phyloP scores from a whole-genome alignment of 371 early-diverging fungal genomes.

The Amoeboaphelidium protococcarum region DNA sequence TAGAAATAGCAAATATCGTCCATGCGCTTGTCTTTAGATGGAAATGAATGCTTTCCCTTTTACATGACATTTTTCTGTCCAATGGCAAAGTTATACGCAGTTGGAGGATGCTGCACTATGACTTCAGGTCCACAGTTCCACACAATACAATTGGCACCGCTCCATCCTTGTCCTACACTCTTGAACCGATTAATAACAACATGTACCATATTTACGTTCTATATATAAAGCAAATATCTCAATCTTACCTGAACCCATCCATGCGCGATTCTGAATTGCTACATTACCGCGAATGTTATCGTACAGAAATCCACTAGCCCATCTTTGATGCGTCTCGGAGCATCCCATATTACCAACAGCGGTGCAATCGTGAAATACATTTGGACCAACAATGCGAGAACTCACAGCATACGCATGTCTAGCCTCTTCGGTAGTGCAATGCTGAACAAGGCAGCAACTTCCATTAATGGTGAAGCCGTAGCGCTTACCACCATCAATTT shows the following conservation, averaged over 20 bases:
- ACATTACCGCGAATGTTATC: not conserved
- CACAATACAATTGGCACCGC: not conserved
- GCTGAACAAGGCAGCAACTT: not conserved
- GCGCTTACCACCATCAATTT: not conserved
- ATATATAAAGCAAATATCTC: too few species aligned
- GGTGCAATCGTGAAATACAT: not conserved
- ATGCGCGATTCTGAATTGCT: not conserved
- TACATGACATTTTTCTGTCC: not conserved
- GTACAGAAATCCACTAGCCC: not conserved
- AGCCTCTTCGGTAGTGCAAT: not conserved
- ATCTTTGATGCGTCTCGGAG: not conserved
- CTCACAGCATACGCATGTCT: not conserved
- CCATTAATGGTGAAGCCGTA: not conserved
- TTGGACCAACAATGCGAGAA: not conserved
- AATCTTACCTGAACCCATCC: not conserved
- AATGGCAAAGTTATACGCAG: not conserved
- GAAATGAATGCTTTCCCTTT: not conserved
- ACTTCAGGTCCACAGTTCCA: not conserved
- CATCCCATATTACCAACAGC: not conserved
- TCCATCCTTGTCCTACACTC: not conserved
- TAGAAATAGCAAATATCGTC: too few species aligned
- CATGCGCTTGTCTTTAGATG: too few species aligned
- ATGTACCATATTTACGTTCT: too few species aligned
- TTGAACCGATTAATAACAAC: too few species aligned
- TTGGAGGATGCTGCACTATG: not conserved